Conservation (phyloP, 345 rosid species). For the Turritis glabra region DNA sequence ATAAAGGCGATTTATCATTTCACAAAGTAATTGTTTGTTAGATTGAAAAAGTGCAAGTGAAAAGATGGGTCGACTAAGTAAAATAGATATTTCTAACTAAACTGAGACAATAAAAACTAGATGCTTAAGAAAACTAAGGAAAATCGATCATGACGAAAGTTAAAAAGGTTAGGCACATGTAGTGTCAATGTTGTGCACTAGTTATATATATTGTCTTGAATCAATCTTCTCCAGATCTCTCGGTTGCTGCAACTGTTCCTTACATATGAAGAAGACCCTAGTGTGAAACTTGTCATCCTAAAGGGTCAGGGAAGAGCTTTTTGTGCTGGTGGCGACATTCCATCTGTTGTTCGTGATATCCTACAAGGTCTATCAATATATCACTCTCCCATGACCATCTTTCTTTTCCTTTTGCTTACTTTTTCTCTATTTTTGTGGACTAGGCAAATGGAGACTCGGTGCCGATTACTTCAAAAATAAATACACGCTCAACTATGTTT, state of each 20-base stretch:
- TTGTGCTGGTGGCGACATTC: conserved; percentile 82
- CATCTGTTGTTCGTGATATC: conserved; percentile 51
- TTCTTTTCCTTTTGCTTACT: background rate
- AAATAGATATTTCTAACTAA: too few species aligned
- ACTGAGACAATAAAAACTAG: too few species aligned
- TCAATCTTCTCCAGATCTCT: conserved; percentile 47
- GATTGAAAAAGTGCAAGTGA: too few species aligned
- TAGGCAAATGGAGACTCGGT: conserved; percentile 61
- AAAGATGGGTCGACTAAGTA: too few species aligned
- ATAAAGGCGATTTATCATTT: too few species aligned
- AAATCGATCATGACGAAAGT: too few species aligned
- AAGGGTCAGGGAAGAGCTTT: conserved; percentile 90
- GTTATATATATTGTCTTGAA: conserved; percentile 1
- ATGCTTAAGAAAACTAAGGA: too few species aligned
- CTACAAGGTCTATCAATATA: background rate
- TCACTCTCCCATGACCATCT: background rate
- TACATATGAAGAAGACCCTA: conserved; percentile 56
- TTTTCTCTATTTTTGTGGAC: background rate
- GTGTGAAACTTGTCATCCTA: conserved; percentile 63
- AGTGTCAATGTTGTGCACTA: too few species aligned
- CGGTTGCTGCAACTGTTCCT: conserved; percentile 58
- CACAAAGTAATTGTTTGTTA: too few species aligned
- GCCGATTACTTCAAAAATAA: conserved; percentile 45
- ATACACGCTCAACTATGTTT: conserved; percentile 54
- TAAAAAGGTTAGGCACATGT: too few species aligned